A percentile compares a stretch with the other conserved stretches of the same genome.
Evolutionary conservation across 805 yeast species (phyloP).

Genomic region (Cyberlindnera meyerae): DNA sequence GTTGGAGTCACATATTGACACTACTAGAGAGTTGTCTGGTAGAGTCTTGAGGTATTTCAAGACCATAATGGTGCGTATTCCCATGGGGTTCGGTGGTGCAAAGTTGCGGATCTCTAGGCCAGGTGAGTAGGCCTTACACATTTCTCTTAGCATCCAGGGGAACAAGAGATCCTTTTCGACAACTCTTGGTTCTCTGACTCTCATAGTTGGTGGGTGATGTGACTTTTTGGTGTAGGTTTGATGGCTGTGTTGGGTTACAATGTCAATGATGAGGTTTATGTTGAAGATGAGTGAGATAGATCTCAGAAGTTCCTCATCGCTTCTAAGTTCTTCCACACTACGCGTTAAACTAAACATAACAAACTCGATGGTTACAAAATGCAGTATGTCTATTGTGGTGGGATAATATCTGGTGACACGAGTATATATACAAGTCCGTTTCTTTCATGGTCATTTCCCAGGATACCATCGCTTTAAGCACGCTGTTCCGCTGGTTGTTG

Average conservation of each 20-base stretch:
- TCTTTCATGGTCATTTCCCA: not conserved
- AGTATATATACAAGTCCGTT: not conserved
- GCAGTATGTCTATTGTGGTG: too few relatives aligned
- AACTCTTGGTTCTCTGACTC: conserved; percentile 3
- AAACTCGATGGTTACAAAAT: too few relatives aligned
- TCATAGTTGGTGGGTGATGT: too few relatives aligned
- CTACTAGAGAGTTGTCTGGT: conserved; percentile 7
- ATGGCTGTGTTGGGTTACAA: too few relatives aligned
- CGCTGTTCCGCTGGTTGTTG: conserved; percentile 4
- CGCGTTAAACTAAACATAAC: too few relatives aligned
- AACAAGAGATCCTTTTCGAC: conserved; percentile 3
- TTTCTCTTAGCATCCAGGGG: not conserved
- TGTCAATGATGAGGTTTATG: too few relatives aligned
- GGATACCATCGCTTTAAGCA: not conserved
- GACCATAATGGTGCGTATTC: conserved; percentile 3
- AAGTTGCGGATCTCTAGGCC: conserved; percentile 1
- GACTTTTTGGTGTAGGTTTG: too few relatives aligned
- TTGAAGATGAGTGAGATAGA: not conserved
- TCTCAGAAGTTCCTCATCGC: not conserved
- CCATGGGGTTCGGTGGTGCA: not conserved
- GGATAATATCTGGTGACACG: not conserved
- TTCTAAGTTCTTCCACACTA: too few relatives aligned
- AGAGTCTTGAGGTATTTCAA: conserved; percentile 6
- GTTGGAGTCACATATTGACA: conserved; percentile 10
- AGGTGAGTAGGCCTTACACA: not conserved